Conservation (phyloP, 768 basidiomycete species). For the Mycena rosella region DNA sequence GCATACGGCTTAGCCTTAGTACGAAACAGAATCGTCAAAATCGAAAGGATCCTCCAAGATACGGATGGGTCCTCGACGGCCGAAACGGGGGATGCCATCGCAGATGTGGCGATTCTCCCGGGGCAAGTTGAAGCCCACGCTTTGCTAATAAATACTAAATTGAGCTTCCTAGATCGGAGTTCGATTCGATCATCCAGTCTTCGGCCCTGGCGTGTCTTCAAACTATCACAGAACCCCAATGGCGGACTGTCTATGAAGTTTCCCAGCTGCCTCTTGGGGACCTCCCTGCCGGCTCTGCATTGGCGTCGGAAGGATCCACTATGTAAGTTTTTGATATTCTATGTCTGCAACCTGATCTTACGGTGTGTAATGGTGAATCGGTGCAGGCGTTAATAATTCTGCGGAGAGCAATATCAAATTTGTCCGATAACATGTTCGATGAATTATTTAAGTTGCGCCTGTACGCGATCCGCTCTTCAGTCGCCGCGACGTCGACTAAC, state of each 20-base stretch:
- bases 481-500: neutral
- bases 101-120: neutral
- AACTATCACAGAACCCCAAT: neutral
- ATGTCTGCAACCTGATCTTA: neutral
- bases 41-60: neutral
- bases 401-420: neutral
- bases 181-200: neutral
- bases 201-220: neutral
- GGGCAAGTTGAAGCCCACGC: neutral
- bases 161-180: neutral
- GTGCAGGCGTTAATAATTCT: neutral
- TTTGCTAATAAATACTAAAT: neutral
- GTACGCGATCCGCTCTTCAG: neutral
- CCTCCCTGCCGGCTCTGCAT: neutral
- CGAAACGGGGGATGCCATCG: neutral
- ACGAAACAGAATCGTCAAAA: slow-evolving; percentile 1
- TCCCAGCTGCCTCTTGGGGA: neutral
- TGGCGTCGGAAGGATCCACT: neutral
- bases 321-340: no score
- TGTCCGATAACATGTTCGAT: neutral
- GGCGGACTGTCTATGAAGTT: neutral
- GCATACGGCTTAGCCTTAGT: neutral
- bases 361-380: neutral
- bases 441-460: neutral
- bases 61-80: neutral